phyloP scores from a whole-genome alignment of 164 flowering plant species.

The Piper betle region DNA sequence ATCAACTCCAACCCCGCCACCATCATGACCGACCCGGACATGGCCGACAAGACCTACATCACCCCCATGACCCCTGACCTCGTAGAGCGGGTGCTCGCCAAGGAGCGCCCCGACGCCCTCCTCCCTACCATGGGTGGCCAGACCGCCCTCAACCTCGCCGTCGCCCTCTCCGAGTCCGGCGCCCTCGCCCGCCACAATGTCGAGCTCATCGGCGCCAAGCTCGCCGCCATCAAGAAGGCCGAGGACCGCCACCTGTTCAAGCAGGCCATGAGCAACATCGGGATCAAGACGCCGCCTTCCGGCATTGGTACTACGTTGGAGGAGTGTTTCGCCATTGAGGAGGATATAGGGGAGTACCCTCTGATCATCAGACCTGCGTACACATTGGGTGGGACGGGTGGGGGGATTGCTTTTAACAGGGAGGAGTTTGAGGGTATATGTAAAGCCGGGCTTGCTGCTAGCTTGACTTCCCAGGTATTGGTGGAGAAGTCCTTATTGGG shows the following conservation, averaged over 20 bases:
- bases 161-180: constrained; percentile 80
- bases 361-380: constrained; percentile 85
- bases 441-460: constrained; percentile 87
- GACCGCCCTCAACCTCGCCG: constrained; percentile 88
- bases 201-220: constrained; percentile 94
- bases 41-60: constrained; percentile 80
- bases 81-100: constrained; percentile 73
- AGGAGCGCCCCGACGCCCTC: constrained; percentile 94
- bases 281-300: constrained; percentile 82
- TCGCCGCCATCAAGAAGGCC: constrained; percentile 86
- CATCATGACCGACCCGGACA: constrained; percentile 94
- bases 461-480: constrained; percentile 77
- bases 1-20: constrained; percentile 97
- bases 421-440: constrained; percentile 91
- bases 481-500: constrained; percentile 96
- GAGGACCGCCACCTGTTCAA: constrained; percentile 90
- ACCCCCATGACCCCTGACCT: constrained; percentile 85
- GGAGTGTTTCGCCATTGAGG: constrained; percentile 67
- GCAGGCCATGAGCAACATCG: constrained; percentile 86
- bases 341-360: constrained; percentile 71
- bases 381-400: constrained; percentile 87
- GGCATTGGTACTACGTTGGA: constrained; percentile 79
- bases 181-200: constrained; percentile 59
- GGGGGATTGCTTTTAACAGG: constrained; percentile 87
- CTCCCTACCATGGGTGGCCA: constrained; percentile 99